Conservation (phyloP, 257 asterid species). For the Coffea eugenioides region DNA sequence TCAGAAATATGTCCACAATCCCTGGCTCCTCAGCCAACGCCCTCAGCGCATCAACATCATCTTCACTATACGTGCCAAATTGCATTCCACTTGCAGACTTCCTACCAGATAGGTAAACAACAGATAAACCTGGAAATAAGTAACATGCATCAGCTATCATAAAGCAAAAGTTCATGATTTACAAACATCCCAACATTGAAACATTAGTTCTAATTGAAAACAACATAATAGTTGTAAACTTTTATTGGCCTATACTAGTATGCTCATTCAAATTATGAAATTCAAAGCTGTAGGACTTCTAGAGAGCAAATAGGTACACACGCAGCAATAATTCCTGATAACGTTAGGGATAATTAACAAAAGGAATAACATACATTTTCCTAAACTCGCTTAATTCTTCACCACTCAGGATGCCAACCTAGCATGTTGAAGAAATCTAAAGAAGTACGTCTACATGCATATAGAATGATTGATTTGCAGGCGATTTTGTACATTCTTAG, state of each 20-base stretch:
- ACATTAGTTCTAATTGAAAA: background rate
- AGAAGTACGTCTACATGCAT: background rate
- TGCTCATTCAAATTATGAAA: background rate
- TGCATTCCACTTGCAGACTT: slow-evolving; percentile 58
- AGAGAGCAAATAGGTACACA: background rate
- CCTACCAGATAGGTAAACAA: slow-evolving; percentile 88
- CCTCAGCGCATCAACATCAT: slow-evolving; percentile 91
- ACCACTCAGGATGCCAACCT: background rate
- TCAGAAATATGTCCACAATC: slow-evolving; percentile 75
- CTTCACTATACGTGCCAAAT: slow-evolving; percentile 78
- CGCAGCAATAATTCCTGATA: background rate
- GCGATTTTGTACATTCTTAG: background rate
- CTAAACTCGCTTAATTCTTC: background rate
- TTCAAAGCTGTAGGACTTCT: background rate
- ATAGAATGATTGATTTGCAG: background rate
- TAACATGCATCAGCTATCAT: slow-evolving; percentile 23
- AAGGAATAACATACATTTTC: background rate
- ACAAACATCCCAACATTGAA: background rate
- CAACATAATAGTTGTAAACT: background rate
- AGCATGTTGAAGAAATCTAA: background rate
- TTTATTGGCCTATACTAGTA: background rate
- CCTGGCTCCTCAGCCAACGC: slow-evolving; percentile 90
- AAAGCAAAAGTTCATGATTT: background rate
- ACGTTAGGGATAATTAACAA: background rate
- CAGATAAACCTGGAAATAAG: slow-evolving; percentile 63